A percentile compares a stretch with the other conserved stretches of the same genome.
phyloP scores from a whole-genome alignment of 306 rosid genomes.

The Cucurbita maxima region DNA sequence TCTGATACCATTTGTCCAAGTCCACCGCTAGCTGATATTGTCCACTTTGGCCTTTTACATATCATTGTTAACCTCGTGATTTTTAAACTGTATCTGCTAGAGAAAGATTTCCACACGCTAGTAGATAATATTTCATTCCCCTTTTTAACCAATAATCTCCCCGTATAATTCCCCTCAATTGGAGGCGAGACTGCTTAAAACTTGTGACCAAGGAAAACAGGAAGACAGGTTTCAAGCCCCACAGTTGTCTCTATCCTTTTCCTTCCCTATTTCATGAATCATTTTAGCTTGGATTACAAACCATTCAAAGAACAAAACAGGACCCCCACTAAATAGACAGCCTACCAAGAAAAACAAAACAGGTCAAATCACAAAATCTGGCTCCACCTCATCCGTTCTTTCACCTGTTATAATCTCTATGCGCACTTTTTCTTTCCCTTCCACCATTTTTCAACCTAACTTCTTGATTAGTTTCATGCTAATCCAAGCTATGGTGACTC shows the following conservation, averaged over 20 bases:
- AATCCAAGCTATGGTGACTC: not conserved
- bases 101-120: too few relatives aligned
- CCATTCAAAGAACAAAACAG: not conserved
- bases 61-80: too few relatives aligned
- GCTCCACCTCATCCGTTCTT: not conserved
- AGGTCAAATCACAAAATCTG: not conserved
- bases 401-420: not conserved
- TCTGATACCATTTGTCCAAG: too few relatives aligned
- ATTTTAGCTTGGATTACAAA: constrained; percentile 6
- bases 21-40: too few relatives aligned
- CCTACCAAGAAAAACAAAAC: constrained; percentile 1
- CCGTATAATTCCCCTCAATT: not conserved
- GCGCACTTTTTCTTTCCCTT: constrained; percentile 1
- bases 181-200: not conserved
- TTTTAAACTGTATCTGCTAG: too few relatives aligned
- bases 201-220: not conserved
- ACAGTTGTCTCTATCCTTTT: too few relatives aligned
- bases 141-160: too few relatives aligned
- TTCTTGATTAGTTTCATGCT: not conserved
- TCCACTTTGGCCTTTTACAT: too few relatives aligned
- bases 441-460: constrained; percentile 4
- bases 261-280: not conserved
- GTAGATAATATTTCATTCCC: too few relatives aligned
- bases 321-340: constrained; percentile 2
- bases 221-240: not conserved